Conservation (phyloP, 2,329 filamentous ascomycete genomes). For the Colletotrichum musicola region DNA sequence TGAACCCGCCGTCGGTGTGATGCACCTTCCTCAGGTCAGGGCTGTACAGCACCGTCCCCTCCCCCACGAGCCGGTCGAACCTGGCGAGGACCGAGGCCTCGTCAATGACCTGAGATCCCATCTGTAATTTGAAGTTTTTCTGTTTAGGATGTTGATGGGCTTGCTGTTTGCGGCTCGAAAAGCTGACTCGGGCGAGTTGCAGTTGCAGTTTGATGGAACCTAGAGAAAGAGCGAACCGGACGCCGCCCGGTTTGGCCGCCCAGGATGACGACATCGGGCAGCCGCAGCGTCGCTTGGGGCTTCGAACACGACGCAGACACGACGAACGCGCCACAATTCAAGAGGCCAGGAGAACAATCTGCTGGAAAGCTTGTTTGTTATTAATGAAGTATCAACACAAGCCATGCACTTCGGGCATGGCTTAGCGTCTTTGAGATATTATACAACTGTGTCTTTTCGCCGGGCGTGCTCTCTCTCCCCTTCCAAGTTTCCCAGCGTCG, state of each 20-base stretch:
- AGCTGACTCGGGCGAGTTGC: background rate
- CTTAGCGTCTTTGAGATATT: constrained; percentile 23
- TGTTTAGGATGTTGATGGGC: background rate
- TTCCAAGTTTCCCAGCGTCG: background rate
- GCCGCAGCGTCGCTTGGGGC: background rate
- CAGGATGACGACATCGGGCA: constrained; percentile 27
- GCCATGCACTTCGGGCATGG: background rate
- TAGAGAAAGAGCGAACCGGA: background rate
- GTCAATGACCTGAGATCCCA: background rate
- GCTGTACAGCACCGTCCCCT: constrained; percentile 24
- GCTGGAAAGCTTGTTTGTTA: constrained; percentile 16
- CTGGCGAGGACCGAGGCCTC: constrained; percentile 24
- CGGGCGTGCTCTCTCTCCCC: background rate
- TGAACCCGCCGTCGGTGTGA: constrained; percentile 16
- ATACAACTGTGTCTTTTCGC: constrained; percentile 13
- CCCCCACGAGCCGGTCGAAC: constrained; percentile 18
- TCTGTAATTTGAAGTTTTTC: background rate
- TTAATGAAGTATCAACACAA: constrained; percentile 20
- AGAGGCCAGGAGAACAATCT: background rate
- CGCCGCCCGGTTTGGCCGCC: background rate
- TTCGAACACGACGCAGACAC: background rate
- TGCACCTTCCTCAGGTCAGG: constrained; percentile 26
- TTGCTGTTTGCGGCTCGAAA: background rate
- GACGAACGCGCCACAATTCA: background rate
- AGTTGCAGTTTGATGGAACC: background rate